Base-by-base conservation (phyloP, 129 eudicot genomes). In the Artemisia tridentata region DNA sequence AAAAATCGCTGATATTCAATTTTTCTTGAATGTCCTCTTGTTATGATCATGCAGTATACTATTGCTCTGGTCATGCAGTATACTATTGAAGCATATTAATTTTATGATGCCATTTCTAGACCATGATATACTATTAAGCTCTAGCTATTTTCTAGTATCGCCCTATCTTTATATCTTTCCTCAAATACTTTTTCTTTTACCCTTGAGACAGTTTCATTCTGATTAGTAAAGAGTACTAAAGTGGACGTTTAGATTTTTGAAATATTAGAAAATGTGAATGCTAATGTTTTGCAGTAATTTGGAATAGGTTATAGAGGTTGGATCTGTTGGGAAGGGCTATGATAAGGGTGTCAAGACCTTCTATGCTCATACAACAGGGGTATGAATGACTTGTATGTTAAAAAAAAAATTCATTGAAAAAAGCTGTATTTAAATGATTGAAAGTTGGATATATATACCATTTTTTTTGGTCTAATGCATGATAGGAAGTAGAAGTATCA, bases 261-360 rank as follows among this genome's bases (percentile, higher is more conserved):
- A 61, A 52, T 67, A 68, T 60, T 23, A 18, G 47, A 63, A 23
- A 34, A 18, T 70, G 23, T 63, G 57, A 76, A 55, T 47, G 23
- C 46, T 27, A 38, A 56, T 71, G 8, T 56, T 74, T 31, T 38
- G 45, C 45, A 51, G 73, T 80, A 14, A 59, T n/a, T 54, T 72
- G 54, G 12, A 80, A 68, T 77, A 92, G 99, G 95, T 90, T 56
- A 50, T 95, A 72, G 99, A 95, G 76, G 80, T 95, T 82, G 99
- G 99, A 67, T 95, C 99, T 60, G 91, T 95, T 72, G 99, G 99
- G 50, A 95, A 83, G 80, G 83, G 96, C 63, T 83, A 66, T 68
- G 68, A 84, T 78, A 69, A 82, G 49, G 96, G 86, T 20, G 78
- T 63, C 72, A 84, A 90, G 81, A 83, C 81, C 38, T 84, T 95